Percentiles rank a stretch among this genome's conserved stretches.
phyloP scores from a whole-genome alignment of 148 eudicot species.

The Vaccinium vitisidaea region DNA sequence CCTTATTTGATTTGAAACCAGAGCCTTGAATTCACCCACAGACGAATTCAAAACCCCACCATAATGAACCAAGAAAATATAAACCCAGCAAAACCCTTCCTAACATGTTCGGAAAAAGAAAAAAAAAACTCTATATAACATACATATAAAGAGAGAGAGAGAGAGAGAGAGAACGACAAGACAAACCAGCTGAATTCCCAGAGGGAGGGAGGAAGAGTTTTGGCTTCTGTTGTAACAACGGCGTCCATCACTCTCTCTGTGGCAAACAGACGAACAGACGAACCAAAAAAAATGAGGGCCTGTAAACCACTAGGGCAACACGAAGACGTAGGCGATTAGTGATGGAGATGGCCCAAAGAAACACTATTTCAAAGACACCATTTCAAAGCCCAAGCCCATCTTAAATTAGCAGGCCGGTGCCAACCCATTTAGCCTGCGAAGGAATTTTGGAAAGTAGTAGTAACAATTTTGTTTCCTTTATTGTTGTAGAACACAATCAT shows the following conservation, averaged over 20 bases:
- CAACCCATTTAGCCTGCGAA: neutral
- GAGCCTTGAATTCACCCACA: too few relatives aligned
- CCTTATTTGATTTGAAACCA: neutral
- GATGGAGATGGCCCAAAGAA: too few relatives aligned
- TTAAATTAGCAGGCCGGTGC: neutral
- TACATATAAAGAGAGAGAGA: too few relatives aligned
- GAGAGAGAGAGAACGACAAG: neutral
- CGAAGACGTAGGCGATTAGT: too few relatives aligned
- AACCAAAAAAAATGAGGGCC: neutral
- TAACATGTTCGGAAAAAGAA: too few relatives aligned
- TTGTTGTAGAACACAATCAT: too few relatives aligned
- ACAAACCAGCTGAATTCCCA: slow-evolving; percentile 7
- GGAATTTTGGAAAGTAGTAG: neutral
- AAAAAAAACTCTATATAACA: too few relatives aligned
- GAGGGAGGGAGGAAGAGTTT: neutral
- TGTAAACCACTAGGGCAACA: neutral
- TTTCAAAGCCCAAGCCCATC: neutral
- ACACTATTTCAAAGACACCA: too few relatives aligned
- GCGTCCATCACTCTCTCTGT: neutral
- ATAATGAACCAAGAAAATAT: too few relatives aligned
- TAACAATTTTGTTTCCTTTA: too few relatives aligned
- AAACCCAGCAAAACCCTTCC: neutral
- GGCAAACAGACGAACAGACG: neutral
- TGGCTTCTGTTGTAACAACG: neutral
- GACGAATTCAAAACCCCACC: too few relatives aligned